Percentiles rank a stretch among this genome's conserved stretches.
These are phyloP conservation scores for Bryoerythrophyllum caledonicum DNA, from an alignment of 225 moss, liverwort and hornwort species.

Conservation along the genomic window DNA sequence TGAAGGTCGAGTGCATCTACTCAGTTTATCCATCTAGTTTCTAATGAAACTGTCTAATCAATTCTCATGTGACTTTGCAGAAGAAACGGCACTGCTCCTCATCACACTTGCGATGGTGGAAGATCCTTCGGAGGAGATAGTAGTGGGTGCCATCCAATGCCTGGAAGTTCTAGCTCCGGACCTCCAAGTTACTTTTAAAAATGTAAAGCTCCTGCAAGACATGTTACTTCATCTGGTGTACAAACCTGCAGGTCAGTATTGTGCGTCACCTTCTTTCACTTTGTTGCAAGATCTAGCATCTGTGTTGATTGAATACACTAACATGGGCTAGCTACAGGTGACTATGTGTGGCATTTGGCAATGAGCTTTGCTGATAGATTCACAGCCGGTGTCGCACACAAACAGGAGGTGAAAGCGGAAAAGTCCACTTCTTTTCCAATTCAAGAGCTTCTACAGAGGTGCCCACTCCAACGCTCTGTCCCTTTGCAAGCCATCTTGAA, in stretches of 20 bases:
- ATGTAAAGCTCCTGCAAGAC: constrained; percentile 36
- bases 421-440: constrained; percentile 3
- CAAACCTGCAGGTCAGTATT: constrained; percentile 52
- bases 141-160: constrained; percentile 39
- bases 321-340: constrained; percentile 30
- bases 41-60: not conserved
- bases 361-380: constrained; percentile 46
- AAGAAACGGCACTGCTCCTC: constrained; percentile 38
- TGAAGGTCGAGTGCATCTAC: not conserved
- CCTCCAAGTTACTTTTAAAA: constrained; percentile 28
- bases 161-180: constrained; percentile 34
- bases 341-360: constrained; percentile 54
- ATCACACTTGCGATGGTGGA: constrained; percentile 35
- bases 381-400: constrained; percentile 23
- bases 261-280: not conserved
- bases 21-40: constrained; percentile 3
- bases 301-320: not conserved
- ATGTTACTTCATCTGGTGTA: constrained; percentile 41
- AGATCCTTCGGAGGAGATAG: constrained; percentile 38
- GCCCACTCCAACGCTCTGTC: constrained; percentile 40
- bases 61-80: constrained; percentile 28
- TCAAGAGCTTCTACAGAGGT: constrained; percentile 34
- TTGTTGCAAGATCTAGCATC: not conserved
- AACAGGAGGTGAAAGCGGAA: constrained; percentile 8
- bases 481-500: constrained; percentile 36